These are phyloP conservation scores for Chloroidium sp. DNA, from an alignment of 163 green algal genomes.

Conservation along the genomic window DNA sequence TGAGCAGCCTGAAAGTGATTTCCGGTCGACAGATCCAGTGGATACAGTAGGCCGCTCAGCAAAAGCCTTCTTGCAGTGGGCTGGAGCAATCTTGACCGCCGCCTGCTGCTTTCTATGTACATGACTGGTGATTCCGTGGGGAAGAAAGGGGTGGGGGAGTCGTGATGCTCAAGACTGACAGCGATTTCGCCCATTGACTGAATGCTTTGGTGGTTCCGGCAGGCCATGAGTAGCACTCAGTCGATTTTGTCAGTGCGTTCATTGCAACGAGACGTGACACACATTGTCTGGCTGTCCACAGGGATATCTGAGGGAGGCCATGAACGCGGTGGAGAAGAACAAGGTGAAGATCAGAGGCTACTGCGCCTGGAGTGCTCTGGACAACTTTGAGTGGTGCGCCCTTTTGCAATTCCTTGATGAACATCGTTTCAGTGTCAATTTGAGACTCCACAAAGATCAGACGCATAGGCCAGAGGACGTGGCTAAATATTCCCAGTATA, in stretches of 20 bases:
- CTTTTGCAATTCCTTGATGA: not conserved
- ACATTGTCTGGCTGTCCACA: not conserved
- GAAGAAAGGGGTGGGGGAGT: not conserved
- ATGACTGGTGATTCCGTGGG: too few species aligned
- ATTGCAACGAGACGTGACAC: constrained; percentile 1
- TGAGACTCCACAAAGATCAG: too few species aligned
- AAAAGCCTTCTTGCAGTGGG: too few species aligned
- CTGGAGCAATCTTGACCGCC: too few species aligned
- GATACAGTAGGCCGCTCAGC: too few species aligned
- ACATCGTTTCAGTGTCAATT: not conserved
- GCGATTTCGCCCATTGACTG: not conserved
- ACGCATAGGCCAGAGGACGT: too few species aligned
- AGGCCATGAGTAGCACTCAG: too few species aligned
- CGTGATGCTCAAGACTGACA: not conserved
- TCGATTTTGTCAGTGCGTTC: not conserved
- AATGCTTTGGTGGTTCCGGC: not conserved
- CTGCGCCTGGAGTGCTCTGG: constrained; percentile 29
- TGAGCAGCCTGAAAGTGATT: not conserved
- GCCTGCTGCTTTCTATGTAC: too few species aligned
- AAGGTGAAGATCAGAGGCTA: constrained; percentile 18
- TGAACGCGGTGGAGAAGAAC: constrained; percentile 29
- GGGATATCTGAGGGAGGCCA: constrained; percentile 34
- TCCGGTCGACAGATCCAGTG: not conserved
- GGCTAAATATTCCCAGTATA: not conserved
- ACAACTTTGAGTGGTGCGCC: constrained; percentile 31